These are phyloP conservation scores for Plasmodium knowlesi DNA, from an alignment of 169 alveolate genomes.

Conservation along the genomic window DNA sequence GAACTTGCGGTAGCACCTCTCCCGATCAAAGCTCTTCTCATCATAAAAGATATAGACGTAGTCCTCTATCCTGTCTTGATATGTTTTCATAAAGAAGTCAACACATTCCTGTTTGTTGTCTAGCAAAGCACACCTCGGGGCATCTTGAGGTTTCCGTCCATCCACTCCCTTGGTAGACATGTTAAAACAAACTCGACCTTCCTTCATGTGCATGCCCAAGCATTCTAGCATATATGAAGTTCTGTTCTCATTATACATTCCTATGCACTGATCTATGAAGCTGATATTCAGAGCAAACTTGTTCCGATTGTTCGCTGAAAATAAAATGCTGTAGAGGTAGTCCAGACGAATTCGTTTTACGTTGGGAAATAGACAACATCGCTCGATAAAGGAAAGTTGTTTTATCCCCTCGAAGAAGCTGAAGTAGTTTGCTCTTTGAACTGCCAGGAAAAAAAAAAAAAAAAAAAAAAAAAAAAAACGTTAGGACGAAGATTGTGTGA, in stretches of 20 bases:
- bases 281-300: conserved; percentile 5
- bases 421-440: conserved; percentile 49
- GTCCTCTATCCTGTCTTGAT: conserved; percentile 43
- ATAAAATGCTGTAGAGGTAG: conserved; percentile 14
- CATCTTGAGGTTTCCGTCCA: not conserved
- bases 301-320: conserved; percentile 62
- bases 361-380: conserved; percentile 11
- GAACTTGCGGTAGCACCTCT: conserved; percentile 38
- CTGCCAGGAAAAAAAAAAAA: not conserved
- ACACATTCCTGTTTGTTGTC: conserved; percentile 45
- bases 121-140: conserved; percentile 21
- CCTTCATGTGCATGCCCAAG: conserved; percentile 15
- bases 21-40: conserved; percentile 20
- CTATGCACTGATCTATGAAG: conserved; percentile 36
- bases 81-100: conserved; percentile 9
- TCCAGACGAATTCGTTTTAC: conserved; percentile 26
- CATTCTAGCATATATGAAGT: conserved; percentile 22
- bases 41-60: conserved; percentile 37
- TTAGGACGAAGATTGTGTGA: not conserved
- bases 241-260: conserved; percentile 15
- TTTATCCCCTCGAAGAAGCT: conserved; percentile 44
- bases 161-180: conserved; percentile 26
- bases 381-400: conserved; percentile 25
- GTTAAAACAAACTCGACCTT: conserved; percentile 25
- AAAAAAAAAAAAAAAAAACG: not conserved